phyloP scores from a whole-genome alignment of 2,329 filamentous ascomycete genomes.

The Leptographium wingfieldii region DNA sequence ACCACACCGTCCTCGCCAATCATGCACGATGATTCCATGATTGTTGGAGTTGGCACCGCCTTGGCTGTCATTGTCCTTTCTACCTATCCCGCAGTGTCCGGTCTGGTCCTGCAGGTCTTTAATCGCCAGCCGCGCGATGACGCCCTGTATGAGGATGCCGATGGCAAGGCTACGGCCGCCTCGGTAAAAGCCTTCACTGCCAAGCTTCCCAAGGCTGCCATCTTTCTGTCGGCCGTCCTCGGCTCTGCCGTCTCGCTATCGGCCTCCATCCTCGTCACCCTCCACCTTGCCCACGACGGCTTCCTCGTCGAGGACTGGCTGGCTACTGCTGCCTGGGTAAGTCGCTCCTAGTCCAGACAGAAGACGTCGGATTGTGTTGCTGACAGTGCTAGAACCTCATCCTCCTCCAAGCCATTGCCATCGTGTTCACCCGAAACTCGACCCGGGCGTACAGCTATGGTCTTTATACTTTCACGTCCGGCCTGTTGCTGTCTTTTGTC shows the following conservation, averaged over 20 bases:
- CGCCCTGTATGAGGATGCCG: slow-evolving; percentile 48
- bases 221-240: slow-evolving; percentile 39
- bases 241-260: slow-evolving; percentile 45
- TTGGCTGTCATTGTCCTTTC: slow-evolving; percentile 18
- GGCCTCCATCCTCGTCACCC: slow-evolving; percentile 39
- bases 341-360: slow-evolving; percentile 16
- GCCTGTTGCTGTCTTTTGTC: slow-evolving; percentile 28
- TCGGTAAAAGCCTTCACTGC: slow-evolving; percentile 50
- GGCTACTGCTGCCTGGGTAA: slow-evolving; percentile 48
- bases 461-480: slow-evolving; percentile 36
- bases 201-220: slow-evolving; percentile 39
- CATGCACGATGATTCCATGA: slow-evolving; percentile 18
- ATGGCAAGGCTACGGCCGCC: slow-evolving; percentile 55
- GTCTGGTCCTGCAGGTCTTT: slow-evolving; percentile 16
- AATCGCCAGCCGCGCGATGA: slow-evolving; percentile 22
- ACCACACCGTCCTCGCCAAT: slow-evolving; percentile 6
- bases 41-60: slow-evolving; percentile 15
- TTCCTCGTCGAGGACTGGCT: slow-evolving; percentile 47
- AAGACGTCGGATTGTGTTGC: background rate
- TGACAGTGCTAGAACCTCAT: slow-evolving; percentile 30
- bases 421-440: slow-evolving; percentile 36
- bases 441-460: slow-evolving; percentile 41
- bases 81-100: slow-evolving; percentile 18
- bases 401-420: slow-evolving; percentile 35
- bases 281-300: slow-evolving; percentile 21